Conservation (phyloP, 2,329 filamentous ascomycete genomes). For the Nemania sp. region DNA sequence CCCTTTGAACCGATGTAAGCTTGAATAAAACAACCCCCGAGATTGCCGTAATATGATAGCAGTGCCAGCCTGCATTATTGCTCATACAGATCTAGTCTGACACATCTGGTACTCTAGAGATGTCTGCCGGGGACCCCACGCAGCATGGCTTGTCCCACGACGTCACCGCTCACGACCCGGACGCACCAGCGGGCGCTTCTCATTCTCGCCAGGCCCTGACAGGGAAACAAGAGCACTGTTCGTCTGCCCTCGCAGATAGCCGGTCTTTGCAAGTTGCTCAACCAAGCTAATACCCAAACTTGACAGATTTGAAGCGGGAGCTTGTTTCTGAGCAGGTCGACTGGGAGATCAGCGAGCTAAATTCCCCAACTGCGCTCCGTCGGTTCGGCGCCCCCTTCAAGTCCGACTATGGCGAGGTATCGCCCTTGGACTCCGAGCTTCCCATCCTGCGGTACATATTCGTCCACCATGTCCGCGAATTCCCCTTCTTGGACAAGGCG, state of each 20-base stretch:
- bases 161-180: slow-evolving; percentile 16
- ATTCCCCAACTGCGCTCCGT: slow-evolving; percentile 90
- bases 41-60: neutral
- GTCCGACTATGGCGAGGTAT: slow-evolving; percentile 89
- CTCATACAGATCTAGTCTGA: neutral
- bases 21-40: neutral
- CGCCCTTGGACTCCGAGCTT: slow-evolving; percentile 89
- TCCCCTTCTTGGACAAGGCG: slow-evolving; percentile 95
- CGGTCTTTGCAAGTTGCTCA: neutral
- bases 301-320: slow-evolving; percentile 88
- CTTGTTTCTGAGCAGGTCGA: slow-evolving; percentile 87
- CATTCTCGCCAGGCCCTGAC: slow-evolving; percentile 65
- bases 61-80: neutral
- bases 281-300: slow-evolving; percentile 25
- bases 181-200: slow-evolving; percentile 24
- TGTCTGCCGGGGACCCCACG: slow-evolving; percentile 29
- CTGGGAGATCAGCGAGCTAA: slow-evolving; percentile 89
- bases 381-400: slow-evolving; percentile 95
- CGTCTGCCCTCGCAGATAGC: slow-evolving; percentile 38
- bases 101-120: slow-evolving; percentile 20
- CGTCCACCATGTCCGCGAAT: slow-evolving; percentile 95
- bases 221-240: slow-evolving; percentile 98
- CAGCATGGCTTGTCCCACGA: slow-evolving; percentile 32
- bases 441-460: slow-evolving; percentile 96
- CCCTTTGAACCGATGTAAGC: slow-evolving; percentile 7